phyloP scores from a whole-genome alignment of 2,329 filamentous ascomycete species.

The Nectriaceae sp. region DNA sequence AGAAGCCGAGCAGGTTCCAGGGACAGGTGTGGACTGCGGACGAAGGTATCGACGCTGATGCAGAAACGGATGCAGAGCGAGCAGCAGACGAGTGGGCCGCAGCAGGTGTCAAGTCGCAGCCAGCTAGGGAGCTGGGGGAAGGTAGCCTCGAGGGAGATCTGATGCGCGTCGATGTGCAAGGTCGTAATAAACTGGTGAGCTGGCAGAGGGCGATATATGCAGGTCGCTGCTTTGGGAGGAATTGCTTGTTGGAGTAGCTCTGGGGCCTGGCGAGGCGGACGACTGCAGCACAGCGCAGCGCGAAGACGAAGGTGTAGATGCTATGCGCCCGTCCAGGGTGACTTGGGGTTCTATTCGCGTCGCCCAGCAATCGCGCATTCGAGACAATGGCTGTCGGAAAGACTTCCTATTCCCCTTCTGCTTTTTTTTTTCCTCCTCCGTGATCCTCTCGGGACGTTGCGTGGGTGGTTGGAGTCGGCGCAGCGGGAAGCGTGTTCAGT shows the following conservation, averaged over 20 bases:
- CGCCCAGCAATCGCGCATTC: slow-evolving; percentile 15
- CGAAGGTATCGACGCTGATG: slow-evolving; percentile 28
- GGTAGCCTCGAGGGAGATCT: slow-evolving; percentile 28
- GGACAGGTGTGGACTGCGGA: slow-evolving; percentile 13
- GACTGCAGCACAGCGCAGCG: slow-evolving; percentile 26
- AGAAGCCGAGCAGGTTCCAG: slow-evolving; percentile 13
- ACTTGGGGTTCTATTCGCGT: slow-evolving; percentile 12
- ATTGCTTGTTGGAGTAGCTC: slow-evolving; percentile 24
- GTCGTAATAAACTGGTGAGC: slow-evolving; percentile 32
- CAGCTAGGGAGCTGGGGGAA: slow-evolving; percentile 19
- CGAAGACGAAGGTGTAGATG: slow-evolving; percentile 7
- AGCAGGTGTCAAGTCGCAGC: slow-evolving; percentile 15
- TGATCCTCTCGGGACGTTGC: background rate
- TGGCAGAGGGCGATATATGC: slow-evolving; percentile 35
- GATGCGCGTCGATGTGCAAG: slow-evolving; percentile 29
- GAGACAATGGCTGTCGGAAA: background rate
- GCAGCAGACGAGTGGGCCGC: slow-evolving; percentile 24
- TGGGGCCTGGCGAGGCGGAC: slow-evolving; percentile 23
- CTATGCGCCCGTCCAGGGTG: slow-evolving; percentile 16
- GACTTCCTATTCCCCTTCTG: background rate
- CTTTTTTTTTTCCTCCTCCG: background rate
- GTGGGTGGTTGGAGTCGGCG: slow-evolving; percentile 1
- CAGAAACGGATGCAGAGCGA: slow-evolving; percentile 26
- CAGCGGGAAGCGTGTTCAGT: slow-evolving; percentile 7
- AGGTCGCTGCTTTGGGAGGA: slow-evolving; percentile 35